These are phyloP conservation scores for Talaromyces sp. DNA, from an alignment of 2,329 filamentous ascomycete genomes.

Conservation along the genomic window DNA sequence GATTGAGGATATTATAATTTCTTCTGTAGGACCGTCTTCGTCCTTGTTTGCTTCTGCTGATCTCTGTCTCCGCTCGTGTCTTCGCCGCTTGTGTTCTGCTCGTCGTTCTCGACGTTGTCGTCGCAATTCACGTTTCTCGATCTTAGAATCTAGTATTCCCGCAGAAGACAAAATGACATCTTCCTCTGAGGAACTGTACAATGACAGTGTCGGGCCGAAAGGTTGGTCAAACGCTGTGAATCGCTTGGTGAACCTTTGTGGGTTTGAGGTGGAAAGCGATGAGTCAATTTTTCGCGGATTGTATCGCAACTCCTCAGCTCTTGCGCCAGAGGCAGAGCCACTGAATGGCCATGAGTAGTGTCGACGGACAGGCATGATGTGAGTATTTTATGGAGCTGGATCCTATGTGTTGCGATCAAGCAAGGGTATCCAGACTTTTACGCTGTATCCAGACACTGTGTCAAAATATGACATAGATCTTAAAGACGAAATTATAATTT, in stretches of 20 bases:
- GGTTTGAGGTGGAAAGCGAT: background rate
- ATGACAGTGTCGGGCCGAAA: background rate
- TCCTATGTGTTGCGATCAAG: background rate
- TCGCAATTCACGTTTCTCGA: background rate
- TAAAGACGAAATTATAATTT: background rate
- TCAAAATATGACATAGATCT: background rate
- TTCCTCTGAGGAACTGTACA: constrained; percentile 14
- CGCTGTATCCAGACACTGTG: background rate
- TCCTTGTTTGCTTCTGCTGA: background rate
- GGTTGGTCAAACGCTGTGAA: background rate
- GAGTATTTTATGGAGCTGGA: background rate
- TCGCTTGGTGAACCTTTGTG: background rate
- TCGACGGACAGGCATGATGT: constrained; percentile 25
- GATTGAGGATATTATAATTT: constrained; percentile 19
- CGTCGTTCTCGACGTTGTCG: background rate
- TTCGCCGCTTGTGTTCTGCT: background rate
- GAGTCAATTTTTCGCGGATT: background rate
- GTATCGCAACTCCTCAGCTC: constrained; percentile 16
- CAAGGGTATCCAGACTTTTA: background rate
- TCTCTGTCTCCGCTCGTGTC: background rate
- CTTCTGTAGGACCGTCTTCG: background rate
- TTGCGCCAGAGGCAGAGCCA: constrained; percentile 24
- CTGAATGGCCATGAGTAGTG: constrained; percentile 39
- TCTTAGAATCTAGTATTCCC: constrained; percentile 29
- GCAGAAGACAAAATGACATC: constrained; percentile 34